These are phyloP conservation scores for Myxozyma geophila DNA, from an alignment of 805 yeast genomes.

Conservation along the genomic window DNA sequence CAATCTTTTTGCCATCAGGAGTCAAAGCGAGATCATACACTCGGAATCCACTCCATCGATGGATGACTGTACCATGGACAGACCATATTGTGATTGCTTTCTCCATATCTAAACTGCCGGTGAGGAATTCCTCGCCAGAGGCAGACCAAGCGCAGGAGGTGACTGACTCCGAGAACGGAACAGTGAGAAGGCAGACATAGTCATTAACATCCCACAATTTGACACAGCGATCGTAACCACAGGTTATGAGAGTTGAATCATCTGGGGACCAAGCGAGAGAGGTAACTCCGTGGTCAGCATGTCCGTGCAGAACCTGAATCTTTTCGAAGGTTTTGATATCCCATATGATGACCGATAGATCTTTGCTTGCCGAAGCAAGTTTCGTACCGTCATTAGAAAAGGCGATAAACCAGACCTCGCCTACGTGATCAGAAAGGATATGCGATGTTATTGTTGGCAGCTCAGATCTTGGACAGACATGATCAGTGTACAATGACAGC, in stretches of 20 bases:
- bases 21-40: constrained; percentile 73
- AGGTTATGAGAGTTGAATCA: constrained; percentile 66
- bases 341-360: constrained; percentile 66
- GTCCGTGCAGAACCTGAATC: constrained; percentile 40
- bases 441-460: constrained; percentile 57
- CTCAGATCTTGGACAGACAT: constrained; percentile 42
- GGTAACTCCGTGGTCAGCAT: constrained; percentile 46
- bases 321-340: constrained; percentile 53
- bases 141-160: constrained; percentile 74
- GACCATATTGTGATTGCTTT: constrained; percentile 60
- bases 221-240: constrained; percentile 72
- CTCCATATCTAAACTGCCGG: constrained; percentile 76
- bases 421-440: constrained; percentile 57
- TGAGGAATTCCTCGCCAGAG: constrained; percentile 57
- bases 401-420: constrained; percentile 83
- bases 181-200: constrained; percentile 19
- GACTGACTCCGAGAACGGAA: constrained; percentile 43
- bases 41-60: constrained; percentile 49
- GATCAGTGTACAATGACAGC: constrained; percentile 48
- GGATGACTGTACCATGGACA: constrained; percentile 40
- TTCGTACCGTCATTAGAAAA: constrained; percentile 78
- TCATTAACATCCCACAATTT: constrained; percentile 65
- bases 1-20: constrained; percentile 62
- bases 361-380: constrained; percentile 78
- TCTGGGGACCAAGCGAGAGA: constrained; percentile 77